Evolutionary conservation across 352 stramenopile species (phyloP).

Genomic region (Thalassiosira exigua): DNA sequence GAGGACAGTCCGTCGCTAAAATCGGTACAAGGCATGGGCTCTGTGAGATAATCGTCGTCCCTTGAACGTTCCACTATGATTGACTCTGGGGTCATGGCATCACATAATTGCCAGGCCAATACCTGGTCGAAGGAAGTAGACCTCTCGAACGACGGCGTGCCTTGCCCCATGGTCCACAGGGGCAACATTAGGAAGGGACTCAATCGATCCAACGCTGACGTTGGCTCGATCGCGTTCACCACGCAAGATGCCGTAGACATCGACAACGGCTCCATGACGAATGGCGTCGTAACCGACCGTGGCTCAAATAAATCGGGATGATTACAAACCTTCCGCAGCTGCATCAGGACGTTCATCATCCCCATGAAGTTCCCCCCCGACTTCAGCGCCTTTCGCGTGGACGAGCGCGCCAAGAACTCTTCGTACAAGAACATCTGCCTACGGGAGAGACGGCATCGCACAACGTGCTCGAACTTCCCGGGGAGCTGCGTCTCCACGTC

Average conservation of each 20-base stretch:
- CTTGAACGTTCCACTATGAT: conserved; percentile 31
- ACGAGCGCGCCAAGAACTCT: conserved; percentile 96
- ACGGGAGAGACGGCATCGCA: conserved; percentile 95
- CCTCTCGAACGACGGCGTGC: conserved; percentile 58
- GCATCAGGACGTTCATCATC: conserved; percentile 99
- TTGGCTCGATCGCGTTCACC: conserved; percentile 53
- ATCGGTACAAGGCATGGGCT: conserved; percentile 23
- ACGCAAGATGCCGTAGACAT: conserved; percentile 70
- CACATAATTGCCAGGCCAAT: conserved; percentile 37
- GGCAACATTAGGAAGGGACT: conserved; percentile 60
- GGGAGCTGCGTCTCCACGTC: conserved; percentile 97
- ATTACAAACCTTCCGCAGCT: conserved; percentile 98
- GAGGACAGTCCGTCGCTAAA: conserved; percentile 49
- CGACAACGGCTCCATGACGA: conserved; percentile 85
- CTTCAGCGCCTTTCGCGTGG: conserved; percentile 91
- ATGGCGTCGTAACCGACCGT: conserved; percentile 94
- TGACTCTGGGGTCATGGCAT: conserved; percentile 46
- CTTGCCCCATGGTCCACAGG: conserved; percentile 73
- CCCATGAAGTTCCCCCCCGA: conserved; percentile 93
- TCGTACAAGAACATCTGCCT: conserved; percentile 97
- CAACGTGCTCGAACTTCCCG: conserved; percentile 97
- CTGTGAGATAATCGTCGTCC: conserved; percentile 26
- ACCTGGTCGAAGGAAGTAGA: conserved; percentile 47
- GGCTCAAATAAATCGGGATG: conserved; percentile 99
- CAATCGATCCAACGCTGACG: conserved; percentile 55